Percentiles rank a stretch among this genome's conserved stretches.
Conservation (phyloP, 1,284 basidiomycete genomes). For the Farysia itapuensis region DNA sequence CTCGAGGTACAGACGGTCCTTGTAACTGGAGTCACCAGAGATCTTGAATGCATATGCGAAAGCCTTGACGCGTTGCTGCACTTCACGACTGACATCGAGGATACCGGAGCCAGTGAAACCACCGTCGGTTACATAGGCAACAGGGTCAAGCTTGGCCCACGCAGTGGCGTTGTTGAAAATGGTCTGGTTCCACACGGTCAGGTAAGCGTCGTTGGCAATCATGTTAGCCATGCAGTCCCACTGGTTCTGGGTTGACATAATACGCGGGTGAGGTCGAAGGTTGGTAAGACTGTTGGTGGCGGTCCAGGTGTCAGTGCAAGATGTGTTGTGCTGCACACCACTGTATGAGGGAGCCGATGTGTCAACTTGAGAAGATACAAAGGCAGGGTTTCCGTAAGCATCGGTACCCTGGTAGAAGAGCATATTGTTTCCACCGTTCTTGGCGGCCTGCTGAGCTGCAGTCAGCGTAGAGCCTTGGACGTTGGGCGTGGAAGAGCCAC, state of each 20-base stretch:
- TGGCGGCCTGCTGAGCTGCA: constrained; percentile 68
- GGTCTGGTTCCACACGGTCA: constrained; percentile 82
- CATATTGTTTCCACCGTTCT: constrained; percentile 69
- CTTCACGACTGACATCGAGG: constrained; percentile 83
- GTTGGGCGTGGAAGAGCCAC: constrained; percentile 40
- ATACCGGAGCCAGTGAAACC: constrained; percentile 72
- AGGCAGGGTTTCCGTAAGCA: constrained; percentile 76
- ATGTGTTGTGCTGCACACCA: constrained; percentile 15
- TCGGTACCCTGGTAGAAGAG: constrained; percentile 69
- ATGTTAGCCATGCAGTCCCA: constrained; percentile 80
- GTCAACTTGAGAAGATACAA: constrained; percentile 75
- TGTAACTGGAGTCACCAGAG: constrained; percentile 87
- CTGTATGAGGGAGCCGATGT: constrained; percentile 22
- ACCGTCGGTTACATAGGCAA: constrained; percentile 76
- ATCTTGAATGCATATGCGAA: constrained; percentile 88
- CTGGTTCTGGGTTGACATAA: constrained; percentile 88
- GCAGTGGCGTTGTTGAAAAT: constrained; percentile 84
- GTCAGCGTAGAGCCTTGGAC: constrained; percentile 47
- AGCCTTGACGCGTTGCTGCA: constrained; percentile 88
- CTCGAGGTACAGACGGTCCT: constrained; percentile 80
- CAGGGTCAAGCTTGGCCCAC: constrained; percentile 67
- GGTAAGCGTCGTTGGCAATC: constrained; percentile 81
- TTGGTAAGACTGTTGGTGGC: constrained; percentile 69
- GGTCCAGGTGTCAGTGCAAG: constrained; percentile 52
- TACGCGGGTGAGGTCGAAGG: constrained; percentile 78